Percentiles rank a stretch among this genome's conserved stretches.
Evolutionary conservation across 2,329 filamentous ascomycete genomes (phyloP).

Genomic region (Botrytis porri): DNA sequence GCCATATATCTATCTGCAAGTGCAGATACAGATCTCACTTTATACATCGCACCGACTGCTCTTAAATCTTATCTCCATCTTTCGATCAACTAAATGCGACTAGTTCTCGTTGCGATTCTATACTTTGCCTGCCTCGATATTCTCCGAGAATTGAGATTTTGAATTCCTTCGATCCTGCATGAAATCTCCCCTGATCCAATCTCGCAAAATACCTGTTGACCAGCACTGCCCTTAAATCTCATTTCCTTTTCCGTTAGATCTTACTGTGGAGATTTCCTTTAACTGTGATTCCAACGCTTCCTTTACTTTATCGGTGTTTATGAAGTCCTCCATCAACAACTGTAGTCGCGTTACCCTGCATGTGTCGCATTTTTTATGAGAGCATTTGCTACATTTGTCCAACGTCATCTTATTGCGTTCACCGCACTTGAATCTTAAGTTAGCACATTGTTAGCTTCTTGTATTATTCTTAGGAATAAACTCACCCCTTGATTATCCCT

Average conservation of each 20-base stretch:
- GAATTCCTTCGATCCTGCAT: background rate
- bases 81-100: background rate
- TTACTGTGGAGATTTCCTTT: background rate
- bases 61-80: background rate
- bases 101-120: background rate
- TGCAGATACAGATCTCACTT: background rate
- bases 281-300: background rate
- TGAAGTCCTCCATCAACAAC: background rate
- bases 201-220: background rate
- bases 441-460: background rate
- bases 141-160: background rate
- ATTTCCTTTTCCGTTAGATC: background rate
- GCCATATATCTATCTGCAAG: background rate
- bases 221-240: background rate
- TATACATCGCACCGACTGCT: background rate
- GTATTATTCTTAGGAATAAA: background rate
- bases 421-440: background rate
- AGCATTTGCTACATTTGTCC: background rate
- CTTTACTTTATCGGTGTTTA: background rate
- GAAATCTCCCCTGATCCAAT: background rate
- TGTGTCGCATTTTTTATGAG: background rate
- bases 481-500: background rate
- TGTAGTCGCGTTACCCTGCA: background rate
- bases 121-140: background rate
- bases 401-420: constrained; percentile 4